phyloP scores from a whole-genome alignment of 139 green algal genomes.

The Coelastrella sp. region DNA sequence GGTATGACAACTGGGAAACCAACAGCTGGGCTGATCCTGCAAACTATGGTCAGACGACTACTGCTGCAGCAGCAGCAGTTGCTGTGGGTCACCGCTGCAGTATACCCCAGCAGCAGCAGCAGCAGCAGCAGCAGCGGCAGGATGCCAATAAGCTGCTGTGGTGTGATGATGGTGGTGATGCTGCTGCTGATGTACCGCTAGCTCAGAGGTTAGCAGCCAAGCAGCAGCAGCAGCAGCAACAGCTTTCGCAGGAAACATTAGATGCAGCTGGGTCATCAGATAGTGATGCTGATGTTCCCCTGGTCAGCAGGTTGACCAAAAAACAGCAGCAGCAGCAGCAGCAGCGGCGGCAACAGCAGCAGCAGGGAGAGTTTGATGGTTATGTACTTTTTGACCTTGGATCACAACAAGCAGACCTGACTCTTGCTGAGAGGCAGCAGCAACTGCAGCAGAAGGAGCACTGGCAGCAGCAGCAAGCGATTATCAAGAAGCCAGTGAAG shows the following conservation, averaged over 20 bases:
- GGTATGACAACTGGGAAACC: neutral
- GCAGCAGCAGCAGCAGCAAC: neutral
- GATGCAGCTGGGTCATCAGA: neutral
- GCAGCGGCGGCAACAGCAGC: neutral
- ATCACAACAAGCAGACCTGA: neutral
- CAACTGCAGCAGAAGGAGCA: neutral
- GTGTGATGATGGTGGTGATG: neutral
- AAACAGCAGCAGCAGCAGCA: constrained; percentile 4
- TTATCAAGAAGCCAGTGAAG: neutral
- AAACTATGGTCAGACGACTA: too few species aligned
- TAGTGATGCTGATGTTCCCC: neutral
- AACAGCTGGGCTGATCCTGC: neutral
- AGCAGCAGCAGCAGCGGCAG: neutral
- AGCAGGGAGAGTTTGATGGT: neutral
- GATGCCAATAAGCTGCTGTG: neutral
- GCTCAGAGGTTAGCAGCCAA: neutral
- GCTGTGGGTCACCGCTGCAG: too few species aligned
- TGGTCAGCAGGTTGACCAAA: neutral
- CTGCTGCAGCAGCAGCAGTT: neutral
- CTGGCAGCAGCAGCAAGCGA: neutral
- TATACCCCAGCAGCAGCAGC: constrained; percentile 1
- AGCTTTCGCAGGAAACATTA: neutral
- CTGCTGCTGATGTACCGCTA: neutral
- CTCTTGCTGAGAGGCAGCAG: neutral
- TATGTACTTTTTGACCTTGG: neutral